Evolutionary conservation across 2,329 filamentous ascomycete genomes (phyloP).

Genomic region (Colletotrichum filicis): DNA sequence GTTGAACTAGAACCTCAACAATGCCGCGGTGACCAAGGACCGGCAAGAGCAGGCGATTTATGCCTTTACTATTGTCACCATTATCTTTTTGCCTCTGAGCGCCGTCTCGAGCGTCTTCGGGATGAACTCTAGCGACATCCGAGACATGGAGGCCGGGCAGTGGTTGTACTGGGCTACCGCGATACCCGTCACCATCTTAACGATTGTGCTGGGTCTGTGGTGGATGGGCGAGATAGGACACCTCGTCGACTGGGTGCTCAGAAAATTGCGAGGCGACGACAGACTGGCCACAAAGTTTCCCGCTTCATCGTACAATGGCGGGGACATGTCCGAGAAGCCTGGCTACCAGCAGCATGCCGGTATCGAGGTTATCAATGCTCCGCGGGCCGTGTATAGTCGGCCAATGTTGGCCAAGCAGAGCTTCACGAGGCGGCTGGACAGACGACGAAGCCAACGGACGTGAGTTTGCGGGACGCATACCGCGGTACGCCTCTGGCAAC

Average conservation of each 20-base stretch:
- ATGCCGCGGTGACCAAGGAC: constrained; percentile 54
- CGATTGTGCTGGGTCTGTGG: constrained; percentile 53
- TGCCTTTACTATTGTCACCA: constrained; percentile 61
- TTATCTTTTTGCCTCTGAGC: constrained; percentile 59
- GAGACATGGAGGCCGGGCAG: constrained; percentile 59
- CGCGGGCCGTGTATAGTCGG: constrained; percentile 8
- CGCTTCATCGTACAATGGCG: not conserved
- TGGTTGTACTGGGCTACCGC: constrained; percentile 63
- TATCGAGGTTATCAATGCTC: not conserved
- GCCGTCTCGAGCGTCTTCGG: constrained; percentile 61
- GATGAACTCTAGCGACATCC: constrained; percentile 63
- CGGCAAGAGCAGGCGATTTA: constrained; percentile 60
- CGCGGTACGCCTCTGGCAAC: constrained; percentile 2
- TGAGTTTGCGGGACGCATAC: not conserved
- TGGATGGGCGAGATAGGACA: constrained; percentile 56
- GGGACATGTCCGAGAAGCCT: constrained; percentile 13
- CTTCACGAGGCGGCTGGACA: constrained; percentile 8
- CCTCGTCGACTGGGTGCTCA: constrained; percentile 39
- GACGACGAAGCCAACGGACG: constrained; percentile 49
- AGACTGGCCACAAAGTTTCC: not conserved
- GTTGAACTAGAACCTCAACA: constrained; percentile 44
- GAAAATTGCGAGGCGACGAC: constrained; percentile 15
- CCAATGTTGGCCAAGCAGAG: constrained; percentile 6
- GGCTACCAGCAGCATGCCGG: not conserved
- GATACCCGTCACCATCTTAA: constrained; percentile 55